phyloP scores from a whole-genome alignment of 768 basidiomycete species.

The Panellus pusillus region DNA sequence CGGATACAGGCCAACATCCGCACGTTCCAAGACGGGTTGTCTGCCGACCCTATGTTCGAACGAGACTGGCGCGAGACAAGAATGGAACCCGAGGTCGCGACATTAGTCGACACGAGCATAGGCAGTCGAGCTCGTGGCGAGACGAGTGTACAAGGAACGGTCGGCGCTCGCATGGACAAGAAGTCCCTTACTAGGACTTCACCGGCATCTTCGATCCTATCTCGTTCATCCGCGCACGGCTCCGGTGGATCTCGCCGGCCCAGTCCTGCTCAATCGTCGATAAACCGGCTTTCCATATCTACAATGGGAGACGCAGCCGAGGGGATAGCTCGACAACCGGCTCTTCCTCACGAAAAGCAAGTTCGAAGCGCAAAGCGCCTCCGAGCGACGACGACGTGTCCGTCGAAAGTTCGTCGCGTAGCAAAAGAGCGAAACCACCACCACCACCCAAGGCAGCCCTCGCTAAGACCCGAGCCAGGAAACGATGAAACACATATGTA shows the following conservation, averaged over 20 bases:
- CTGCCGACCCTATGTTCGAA: slow-evolving; percentile 62
- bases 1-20: slow-evolving; percentile 45
- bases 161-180: slow-evolving; percentile 21
- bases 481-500: slow-evolving; percentile 32
- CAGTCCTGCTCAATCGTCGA: slow-evolving; percentile 48
- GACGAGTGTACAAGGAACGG: slow-evolving; percentile 23
- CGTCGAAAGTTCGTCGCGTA: slow-evolving; percentile 42
- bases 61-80: slow-evolving; percentile 80
- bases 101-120: slow-evolving; percentile 15
- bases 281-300: slow-evolving; percentile 43
- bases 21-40: slow-evolving; percentile 66
- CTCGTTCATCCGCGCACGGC: slow-evolving; percentile 46
- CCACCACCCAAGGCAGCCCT: slow-evolving; percentile 28
- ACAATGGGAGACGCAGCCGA: slow-evolving; percentile 45
- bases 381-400: slow-evolving; percentile 57
- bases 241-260: slow-evolving; percentile 53
- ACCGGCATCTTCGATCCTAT: slow-evolving; percentile 42
- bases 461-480: slow-evolving; percentile 43
- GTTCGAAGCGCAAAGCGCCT: slow-evolving; percentile 51
- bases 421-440: slow-evolving; percentile 34
- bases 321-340: slow-evolving; percentile 34
- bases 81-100: slow-evolving; percentile 39
- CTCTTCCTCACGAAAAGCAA: slow-evolving; percentile 26
- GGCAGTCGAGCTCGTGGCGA: slow-evolving; percentile 7
- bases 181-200: slow-evolving; percentile 35